phyloP scores from a whole-genome alignment of 768 basidiomycete species.

The Collybia sordida region DNA sequence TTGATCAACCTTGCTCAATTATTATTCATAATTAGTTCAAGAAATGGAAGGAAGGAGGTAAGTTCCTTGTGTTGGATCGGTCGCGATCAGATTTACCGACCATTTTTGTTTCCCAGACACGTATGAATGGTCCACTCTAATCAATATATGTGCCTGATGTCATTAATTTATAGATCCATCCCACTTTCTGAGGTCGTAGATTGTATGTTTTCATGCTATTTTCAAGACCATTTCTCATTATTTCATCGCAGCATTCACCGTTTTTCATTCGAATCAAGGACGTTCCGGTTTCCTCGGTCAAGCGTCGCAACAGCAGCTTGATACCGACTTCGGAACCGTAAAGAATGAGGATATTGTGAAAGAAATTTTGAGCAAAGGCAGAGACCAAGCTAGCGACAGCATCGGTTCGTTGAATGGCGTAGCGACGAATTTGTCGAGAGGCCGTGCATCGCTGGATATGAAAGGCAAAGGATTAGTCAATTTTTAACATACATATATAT shows the following conservation, averaged over 20 bases:
- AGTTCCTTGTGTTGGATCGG: constrained; percentile 21
- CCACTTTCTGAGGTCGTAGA: constrained; percentile 79
- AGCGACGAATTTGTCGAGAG: constrained; percentile 22
- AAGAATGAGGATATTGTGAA: constrained; percentile 65
- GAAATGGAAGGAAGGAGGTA: constrained; percentile 82
- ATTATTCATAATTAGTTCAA: constrained; percentile 47
- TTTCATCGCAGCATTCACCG: constrained; percentile 54
- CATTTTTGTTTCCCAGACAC: constrained; percentile 47
- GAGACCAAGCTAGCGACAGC: constrained; percentile 51
- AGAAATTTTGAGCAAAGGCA: constrained; percentile 63
- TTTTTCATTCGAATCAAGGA: constrained; percentile 74
- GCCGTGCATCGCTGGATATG: constrained; percentile 11
- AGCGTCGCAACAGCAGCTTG: constrained; percentile 84
- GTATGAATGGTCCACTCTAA: constrained; percentile 36
- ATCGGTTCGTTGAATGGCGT: constrained; percentile 24
- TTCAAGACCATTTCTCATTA: background rate
- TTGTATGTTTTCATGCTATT: constrained; percentile 44
- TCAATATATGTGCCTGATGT: constrained; percentile 3
- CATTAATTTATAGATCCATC: constrained; percentile 49
- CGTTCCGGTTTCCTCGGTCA: constrained; percentile 72
- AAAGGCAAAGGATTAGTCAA: too few species aligned
- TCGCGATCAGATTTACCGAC: constrained; percentile 16
- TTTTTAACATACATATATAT: too few species aligned
- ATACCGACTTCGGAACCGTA: constrained; percentile 63
- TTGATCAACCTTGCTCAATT: constrained; percentile 9